Base-by-base conservation (phyloP, 106 monocot genomes). In the Apostasia shenzhenica region DNA sequence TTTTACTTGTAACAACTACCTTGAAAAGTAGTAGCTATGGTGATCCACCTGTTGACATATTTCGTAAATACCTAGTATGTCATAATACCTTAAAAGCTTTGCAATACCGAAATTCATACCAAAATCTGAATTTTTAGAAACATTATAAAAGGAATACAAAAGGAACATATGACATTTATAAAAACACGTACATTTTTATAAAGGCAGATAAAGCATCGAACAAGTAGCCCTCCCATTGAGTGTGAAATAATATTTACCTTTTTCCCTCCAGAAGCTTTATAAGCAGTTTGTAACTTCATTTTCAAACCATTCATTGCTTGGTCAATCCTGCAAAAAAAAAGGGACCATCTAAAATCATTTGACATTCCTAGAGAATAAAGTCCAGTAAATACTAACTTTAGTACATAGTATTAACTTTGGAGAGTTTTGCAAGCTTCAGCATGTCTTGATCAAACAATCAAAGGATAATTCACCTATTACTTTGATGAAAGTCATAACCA, bases 401-500 rank as follows among this genome's bases (percentile, higher is more conserved):
- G 52, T 52, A 4, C 26, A 26, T 26, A 26, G 26, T 26, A 26
- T 26, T 26, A 26, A 26, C 26, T 26, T 26, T 26, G 26, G 26
- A 26, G 26, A 26, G 26, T 26, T 26, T 26, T 26, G 26, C 26
- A 26, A 26, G 26, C 26, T 6, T 59, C n/a, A n/a, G n/a, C n/a
- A n/a, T n/a, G n/a, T n/a, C n/a, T n/a, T n/a, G n/a, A 10, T 38
- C 59, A 59, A 41, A 59, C 41, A 40, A 41, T 43, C 57, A 5
- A 54, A 43, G 37, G 45, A 57, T 67, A 40, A 69, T 58, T 58
- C 71, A 91, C 94, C 94, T 83, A 71, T 73, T 88, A 73, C 91
- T 95, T 79, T 95, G 94, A 13, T 91, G 94, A 66, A 95, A 95
- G 64, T 95, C 94, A 71, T 95, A 95, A 73, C 85, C 88, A 84